Evolutionary conservation across 2,329 filamentous ascomycete genomes (phyloP), one percentile per base, ranked within the genome.

Genomic region (Coniochaeta sp.): DNA sequence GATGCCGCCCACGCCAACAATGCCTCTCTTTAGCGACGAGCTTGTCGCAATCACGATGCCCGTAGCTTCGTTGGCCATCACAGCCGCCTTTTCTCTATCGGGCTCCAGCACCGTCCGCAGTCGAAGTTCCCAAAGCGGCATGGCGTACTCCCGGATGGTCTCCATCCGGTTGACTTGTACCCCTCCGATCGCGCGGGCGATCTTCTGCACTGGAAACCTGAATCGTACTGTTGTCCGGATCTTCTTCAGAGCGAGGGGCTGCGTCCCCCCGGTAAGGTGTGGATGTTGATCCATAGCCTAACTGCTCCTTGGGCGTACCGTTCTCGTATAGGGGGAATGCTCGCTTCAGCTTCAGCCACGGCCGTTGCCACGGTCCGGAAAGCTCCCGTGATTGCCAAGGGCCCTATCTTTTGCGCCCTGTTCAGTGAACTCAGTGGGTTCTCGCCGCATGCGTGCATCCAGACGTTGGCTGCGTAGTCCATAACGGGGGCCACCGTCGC

Each of bases 281-380:
- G 48, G 47, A 59, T 47, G 33, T 56, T 52, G 27, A 56, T 48
- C 56, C 51, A 61, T 20, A 61, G 45, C 47, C 51, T 60, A 6
- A 52, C 51, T 8, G 52, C 57, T 30, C 49, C 55, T 33, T 52
- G 32, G 18, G 24, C 24, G 27, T 54, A 50, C 27, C 57, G 49
- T n/a, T 56, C 49, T 18, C 50, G 16, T 18, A 54, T 40, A 35
- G 55, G 49, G 20, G 35, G 40, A 38, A 62, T 60, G 38, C 30
- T 52, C 13, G 59, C 60, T 52, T 62, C 56, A 10, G 59, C 56
- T 52, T 62, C 56, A 31, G 53, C 54, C 10, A 62, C 50, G 30
- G 49, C 50, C 28, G 50, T 49, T 18, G 56, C 59, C 20, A 60
- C 57, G 18, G 54, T 61, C 10, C 48, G 50, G 33, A 61, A 62